Percentiles rank a stretch among this genome's conserved stretches.
phyloP scores from a whole-genome alignment of 2,329 filamentous ascomycete species.

The Fusarium sp. region DNA sequence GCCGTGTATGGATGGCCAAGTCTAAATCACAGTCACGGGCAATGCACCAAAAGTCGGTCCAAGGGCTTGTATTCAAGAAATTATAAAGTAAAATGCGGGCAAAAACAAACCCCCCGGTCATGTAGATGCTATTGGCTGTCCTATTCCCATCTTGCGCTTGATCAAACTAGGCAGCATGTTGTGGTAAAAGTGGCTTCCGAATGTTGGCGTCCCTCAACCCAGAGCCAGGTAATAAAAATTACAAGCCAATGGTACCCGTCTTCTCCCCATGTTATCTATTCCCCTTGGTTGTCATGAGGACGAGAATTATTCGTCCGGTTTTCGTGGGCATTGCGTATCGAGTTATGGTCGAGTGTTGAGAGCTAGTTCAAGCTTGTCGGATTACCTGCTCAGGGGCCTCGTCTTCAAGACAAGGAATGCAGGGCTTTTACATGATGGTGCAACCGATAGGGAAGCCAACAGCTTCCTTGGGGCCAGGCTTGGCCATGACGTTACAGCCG shows the following conservation, averaged over 20 bases:
- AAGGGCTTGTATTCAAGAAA: slow-evolving; percentile 41
- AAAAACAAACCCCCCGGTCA: background rate
- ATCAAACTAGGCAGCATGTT: slow-evolving; percentile 11
- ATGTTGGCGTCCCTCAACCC: slow-evolving; percentile 37
- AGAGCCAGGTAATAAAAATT: slow-evolving; percentile 27
- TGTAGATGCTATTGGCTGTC: slow-evolving; percentile 5
- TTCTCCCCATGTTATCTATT: slow-evolving; percentile 22
- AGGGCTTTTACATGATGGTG: slow-evolving; percentile 49
- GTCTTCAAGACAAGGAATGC: slow-evolving; percentile 2
- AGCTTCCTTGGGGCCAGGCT: slow-evolving; percentile 37
- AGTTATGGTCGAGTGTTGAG: background rate
- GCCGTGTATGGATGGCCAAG: background rate
- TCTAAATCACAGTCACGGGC: background rate
- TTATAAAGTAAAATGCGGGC: background rate
- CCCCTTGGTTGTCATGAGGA: slow-evolving; percentile 10
- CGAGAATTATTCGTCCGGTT: slow-evolving; percentile 1
- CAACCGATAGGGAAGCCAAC: slow-evolving; percentile 46
- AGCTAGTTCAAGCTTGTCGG: background rate
- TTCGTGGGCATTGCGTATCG: background rate
- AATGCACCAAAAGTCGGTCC: background rate
- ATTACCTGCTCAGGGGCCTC: background rate
- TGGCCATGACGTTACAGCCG: slow-evolving; percentile 46
- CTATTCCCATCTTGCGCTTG: background rate
- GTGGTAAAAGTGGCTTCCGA: slow-evolving; percentile 31
- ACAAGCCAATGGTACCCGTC: slow-evolving; percentile 25